Percentiles rank a stretch among this genome's conserved stretches.
These are phyloP conservation scores for Blastocladiella emersonii DNA, from an alignment of 371 early-diverging fungal genomes.

Conservation along the genomic window DNA sequence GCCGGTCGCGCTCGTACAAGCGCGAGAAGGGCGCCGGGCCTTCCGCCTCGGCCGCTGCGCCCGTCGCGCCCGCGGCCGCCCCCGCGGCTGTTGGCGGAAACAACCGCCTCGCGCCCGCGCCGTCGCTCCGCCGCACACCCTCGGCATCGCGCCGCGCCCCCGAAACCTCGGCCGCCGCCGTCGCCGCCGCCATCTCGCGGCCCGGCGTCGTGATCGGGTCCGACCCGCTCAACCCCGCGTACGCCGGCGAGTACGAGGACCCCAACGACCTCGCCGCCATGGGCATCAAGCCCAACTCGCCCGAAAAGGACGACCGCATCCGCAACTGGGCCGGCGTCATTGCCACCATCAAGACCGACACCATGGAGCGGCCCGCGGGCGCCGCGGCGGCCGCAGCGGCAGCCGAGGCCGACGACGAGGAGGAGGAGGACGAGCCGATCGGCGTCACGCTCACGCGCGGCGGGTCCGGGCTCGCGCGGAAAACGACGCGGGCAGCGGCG, in stretches of 20 bases:
- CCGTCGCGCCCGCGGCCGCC: background rate
- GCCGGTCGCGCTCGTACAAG: background rate
- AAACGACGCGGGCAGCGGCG: background rate
- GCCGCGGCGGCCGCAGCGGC: background rate
- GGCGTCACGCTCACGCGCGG: background rate
- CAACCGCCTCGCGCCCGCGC: background rate
- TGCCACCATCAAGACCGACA: background rate
- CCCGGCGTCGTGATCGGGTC: background rate
- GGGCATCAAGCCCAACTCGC: background rate
- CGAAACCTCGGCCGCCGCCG: background rate
- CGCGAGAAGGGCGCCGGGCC: too few relatives aligned
- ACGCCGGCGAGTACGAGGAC: background rate
- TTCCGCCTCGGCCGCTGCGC: too few relatives aligned
- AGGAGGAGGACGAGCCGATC: background rate
- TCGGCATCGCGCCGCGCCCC: background rate
- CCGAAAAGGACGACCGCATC: background rate
- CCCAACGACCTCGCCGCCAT: background rate
- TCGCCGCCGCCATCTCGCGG: background rate
- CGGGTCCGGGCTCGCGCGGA: background rate
- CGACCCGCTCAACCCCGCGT: too few relatives aligned
- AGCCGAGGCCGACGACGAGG: background rate
- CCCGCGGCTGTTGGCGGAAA: background rate
- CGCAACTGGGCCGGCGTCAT: background rate
- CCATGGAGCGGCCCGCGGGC: too few relatives aligned
- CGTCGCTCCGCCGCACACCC: background rate